Evolutionary conservation across 352 stramenopile genomes (phyloP), one percentile per base, ranked within the genome.

Genomic region (Globisporangium paroecandrum): DNA sequence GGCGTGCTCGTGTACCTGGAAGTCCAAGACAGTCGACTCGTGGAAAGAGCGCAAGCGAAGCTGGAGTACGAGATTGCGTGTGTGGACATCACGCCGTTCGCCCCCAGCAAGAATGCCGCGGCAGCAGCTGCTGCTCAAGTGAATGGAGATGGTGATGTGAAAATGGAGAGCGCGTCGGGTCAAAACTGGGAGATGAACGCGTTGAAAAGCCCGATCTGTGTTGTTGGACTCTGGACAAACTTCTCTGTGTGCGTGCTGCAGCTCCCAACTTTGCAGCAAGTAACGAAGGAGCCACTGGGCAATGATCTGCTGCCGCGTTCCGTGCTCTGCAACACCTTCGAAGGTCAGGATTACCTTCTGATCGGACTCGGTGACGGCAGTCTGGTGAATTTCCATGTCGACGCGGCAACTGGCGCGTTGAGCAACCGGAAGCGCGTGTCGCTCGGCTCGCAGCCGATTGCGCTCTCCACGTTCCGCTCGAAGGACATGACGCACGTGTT

Each of bases 351-450:
- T 68, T 98, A 98, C 69, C 68, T 99, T 24, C 84, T 99, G 27
- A 92, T 99, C 15, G 97, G 97, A 58, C 81, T 99, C n/a, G 97
- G 97, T 20, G 97, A 99, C 73, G 97, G 97, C 20, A 96, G 85
- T 71, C 73, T 99, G 9, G 88, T 98, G 61, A 98, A 95, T 62
- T 98, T 97, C 74, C 76, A 90, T n/a, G 67, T 98, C 34, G 78
- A 91, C 27, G 58, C 72, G 2, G 41, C 54, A 10, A 75, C 69
- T 36, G 79, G 81, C 24, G 77, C 70, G 7, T 68, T 97, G 58
- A 81, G 71, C 57, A 82, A 83, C 47, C 77, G 85, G n/a, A 99
- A 99, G 80, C 97, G 98, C 64, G 93, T 99, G 34, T 97, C 90
- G 25, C 83, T 99, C 2, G 90, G 89, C 2, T 98, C 94, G 6